Conservation (phyloP, 2,329 filamentous ascomycete genomes). For the Colletotrichum simmondsii region DNA sequence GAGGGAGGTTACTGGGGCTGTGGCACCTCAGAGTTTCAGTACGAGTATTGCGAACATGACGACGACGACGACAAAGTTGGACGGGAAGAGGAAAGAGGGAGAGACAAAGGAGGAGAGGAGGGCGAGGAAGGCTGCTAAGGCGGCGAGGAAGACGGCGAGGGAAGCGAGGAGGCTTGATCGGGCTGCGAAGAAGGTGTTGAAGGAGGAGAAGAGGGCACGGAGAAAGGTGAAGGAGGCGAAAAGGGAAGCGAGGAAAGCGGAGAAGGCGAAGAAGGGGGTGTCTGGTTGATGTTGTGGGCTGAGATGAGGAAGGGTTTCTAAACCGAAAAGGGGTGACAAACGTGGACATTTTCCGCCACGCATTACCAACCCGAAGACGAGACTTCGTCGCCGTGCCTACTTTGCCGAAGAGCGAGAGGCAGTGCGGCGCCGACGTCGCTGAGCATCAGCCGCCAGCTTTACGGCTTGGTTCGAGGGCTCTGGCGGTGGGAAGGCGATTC, state of each 20-base stretch:
- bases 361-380: not conserved
- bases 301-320: not conserved
- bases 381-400: not conserved
- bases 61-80: constrained; percentile 51
- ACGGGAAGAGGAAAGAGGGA: constrained; percentile 46
- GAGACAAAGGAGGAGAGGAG: constrained; percentile 44
- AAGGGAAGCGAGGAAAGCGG: constrained; percentile 32
- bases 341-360: not conserved
- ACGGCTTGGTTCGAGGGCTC: not conserved
- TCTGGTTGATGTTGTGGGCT: constrained; percentile 8
- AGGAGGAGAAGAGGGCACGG: constrained; percentile 47
- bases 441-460: not conserved
- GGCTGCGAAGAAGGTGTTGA: constrained; percentile 47
- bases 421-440: not conserved
- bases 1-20: not conserved
- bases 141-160: constrained; percentile 42
- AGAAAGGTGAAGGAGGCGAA: constrained; percentile 46
- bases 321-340: not conserved
- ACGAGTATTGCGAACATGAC: not conserved
- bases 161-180: constrained; percentile 38
- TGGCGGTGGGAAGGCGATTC: not conserved
- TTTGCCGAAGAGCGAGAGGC: not conserved
- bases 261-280: constrained; percentile 15
- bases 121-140: constrained; percentile 44
- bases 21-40: constrained; percentile 36